phyloP scores from a whole-genome alignment of 2,329 filamentous ascomycete species.

The Botryosphaeria dothidea region DNA sequence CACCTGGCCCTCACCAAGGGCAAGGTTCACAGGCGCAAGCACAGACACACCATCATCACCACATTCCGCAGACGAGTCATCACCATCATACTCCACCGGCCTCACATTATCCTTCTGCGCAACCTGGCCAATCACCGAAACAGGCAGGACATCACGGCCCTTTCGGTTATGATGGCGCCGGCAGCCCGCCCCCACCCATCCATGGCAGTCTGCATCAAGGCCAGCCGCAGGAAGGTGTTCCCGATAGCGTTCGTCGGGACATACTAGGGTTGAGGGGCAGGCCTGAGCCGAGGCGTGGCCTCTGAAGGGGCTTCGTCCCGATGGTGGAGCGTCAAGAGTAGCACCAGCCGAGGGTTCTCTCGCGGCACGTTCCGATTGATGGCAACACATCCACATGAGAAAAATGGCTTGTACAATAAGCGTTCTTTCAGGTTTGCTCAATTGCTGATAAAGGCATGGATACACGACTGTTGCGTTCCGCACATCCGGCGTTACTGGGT shows the following conservation, averaged over 20 bases:
- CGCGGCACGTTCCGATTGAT: background rate
- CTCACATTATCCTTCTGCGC: background rate
- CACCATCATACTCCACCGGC: constrained; percentile 4
- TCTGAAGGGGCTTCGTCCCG: background rate
- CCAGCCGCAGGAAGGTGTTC: background rate
- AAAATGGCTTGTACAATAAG: background rate
- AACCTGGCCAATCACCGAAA: background rate
- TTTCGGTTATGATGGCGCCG: constrained; percentile 13
- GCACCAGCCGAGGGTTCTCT: background rate
- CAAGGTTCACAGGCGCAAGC: background rate
- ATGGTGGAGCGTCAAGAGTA: background rate
- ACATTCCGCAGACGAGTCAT: constrained; percentile 7
- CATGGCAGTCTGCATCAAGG: background rate
- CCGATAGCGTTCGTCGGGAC: constrained; percentile 12
- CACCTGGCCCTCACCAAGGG: constrained; percentile 10
- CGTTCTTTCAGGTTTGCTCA: background rate
- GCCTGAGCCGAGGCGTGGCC: constrained; percentile 9
- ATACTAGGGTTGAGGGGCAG: constrained; percentile 8
- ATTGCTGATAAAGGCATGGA: background rate
- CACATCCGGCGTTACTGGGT: background rate
- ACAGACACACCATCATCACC: constrained; percentile 17
- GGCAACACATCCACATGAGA: background rate
- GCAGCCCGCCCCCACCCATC: constrained; percentile 6
- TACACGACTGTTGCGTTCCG: background rate
- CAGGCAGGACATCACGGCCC: background rate